Conservation (phyloP, 208 protist species). For the Leishmania martiniquensis region DNA sequence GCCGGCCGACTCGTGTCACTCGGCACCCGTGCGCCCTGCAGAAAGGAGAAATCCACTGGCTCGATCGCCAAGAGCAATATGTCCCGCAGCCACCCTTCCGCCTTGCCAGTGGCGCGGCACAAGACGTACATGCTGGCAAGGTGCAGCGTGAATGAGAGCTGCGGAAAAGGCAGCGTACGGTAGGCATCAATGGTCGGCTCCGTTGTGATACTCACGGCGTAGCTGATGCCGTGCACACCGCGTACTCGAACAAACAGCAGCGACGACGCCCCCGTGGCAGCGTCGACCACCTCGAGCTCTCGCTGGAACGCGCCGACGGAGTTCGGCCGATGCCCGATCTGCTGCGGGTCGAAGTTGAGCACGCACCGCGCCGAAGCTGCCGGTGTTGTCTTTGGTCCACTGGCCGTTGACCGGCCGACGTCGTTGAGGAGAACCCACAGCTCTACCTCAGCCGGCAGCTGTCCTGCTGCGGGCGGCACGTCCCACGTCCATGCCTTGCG, state of each 20-base stretch:
- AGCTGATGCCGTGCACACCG: conserved; percentile 58
- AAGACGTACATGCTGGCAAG: conserved; percentile 58
- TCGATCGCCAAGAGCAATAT: conserved; percentile 51
- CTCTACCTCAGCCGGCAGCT: conserved; percentile 19
- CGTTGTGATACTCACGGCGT: conserved; percentile 74
- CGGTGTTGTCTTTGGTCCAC: background rate
- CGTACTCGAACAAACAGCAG: conserved; percentile 77
- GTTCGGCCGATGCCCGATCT: conserved; percentile 10
- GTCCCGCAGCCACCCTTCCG: conserved; percentile 20
- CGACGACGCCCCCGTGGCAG: conserved; percentile 16
- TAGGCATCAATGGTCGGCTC: conserved; percentile 71
- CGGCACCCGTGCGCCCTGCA: conserved; percentile 30
- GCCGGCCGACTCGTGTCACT: background rate
- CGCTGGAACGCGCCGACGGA: conserved; percentile 25
- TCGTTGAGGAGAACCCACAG: conserved; percentile 15
- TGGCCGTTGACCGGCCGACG: background rate
- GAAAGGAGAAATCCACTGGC: conserved; percentile 47
- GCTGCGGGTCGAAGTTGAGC: conserved; percentile 75
- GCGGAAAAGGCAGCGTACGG: conserved; percentile 60
- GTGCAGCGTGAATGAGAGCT: conserved; percentile 56
- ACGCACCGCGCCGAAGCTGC: conserved; percentile 8
- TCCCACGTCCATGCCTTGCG: conserved; percentile 77
- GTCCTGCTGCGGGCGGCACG: conserved; percentile 3
- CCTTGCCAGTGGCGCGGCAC: conserved; percentile 29
- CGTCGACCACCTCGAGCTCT: conserved; percentile 29